Base-by-base conservation (phyloP, 129 eudicot genomes). In the Escallonia herrerae region DNA sequence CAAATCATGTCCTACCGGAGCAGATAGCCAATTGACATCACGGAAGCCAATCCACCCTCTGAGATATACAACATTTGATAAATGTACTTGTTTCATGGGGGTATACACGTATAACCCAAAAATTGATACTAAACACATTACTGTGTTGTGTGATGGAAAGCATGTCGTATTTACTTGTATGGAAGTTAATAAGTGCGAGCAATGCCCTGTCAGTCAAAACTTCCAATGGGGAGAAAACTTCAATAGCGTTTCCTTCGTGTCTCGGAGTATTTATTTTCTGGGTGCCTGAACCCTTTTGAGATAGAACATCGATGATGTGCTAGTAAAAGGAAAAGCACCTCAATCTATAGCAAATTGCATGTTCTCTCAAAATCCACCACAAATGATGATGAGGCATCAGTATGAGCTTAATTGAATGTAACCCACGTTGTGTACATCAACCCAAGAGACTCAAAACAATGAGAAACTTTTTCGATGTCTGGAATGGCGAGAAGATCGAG, bases 391-490 rank as follows among this genome's bases (percentile, higher is more conserved):
- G n/a, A n/a, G n/a, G n/a, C n/a, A n/a, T n/a, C n/a, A n/a, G n/a
- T n/a, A n/a, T n/a, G n/a, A n/a, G n/a, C n/a, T n/a, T n/a, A n/a
- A n/a, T n/a, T n/a, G n/a, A n/a, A n/a, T n/a, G n/a, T n/a, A n/a
- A n/a, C n/a, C n/a, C n/a, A n/a, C n/a, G n/a, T n/a, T n/a, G n/a
- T n/a, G n/a, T n/a, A n/a, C n/a, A n/a, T n/a, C n/a, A n/a, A n/a
- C n/a, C n/a, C n/a, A n/a, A n/a, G n/a, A n/a, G 6, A 57, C 54
- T 66, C 61, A 70, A 43, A 53, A 53, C 59, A 74, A 51, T 42
- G 81, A 71, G 46, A 50, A 75, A 72, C 81, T 72, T 82, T 68
- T 85, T 43, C 72, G 77, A 47, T 77, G 83, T 63, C 77, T 74
- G 13, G 77, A 73, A 74, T 74, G 84, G 62, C 59, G 77, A 40